Base-by-base conservation (phyloP, 495 filamentous ascomycete species). In the Xylaria sp. region DNA sequence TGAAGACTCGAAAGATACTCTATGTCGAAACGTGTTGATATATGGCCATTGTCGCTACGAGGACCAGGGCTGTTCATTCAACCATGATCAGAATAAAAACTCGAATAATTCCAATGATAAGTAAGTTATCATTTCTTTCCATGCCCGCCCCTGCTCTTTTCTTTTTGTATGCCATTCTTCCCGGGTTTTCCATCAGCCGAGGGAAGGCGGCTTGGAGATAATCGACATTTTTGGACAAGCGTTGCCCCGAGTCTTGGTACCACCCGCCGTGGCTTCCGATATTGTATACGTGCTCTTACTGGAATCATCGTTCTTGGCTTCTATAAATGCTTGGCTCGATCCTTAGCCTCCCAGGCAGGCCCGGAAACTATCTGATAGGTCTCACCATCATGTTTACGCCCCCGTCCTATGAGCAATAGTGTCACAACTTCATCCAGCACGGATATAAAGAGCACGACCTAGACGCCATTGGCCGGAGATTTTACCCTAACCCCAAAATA, bases 31-130 rank as follows among this genome's bases (percentile, higher is more conserved):
- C 80, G 90, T 98, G 15, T 88, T 93, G 46, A 97, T 98, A 70
- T 97, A 97, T 80, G 95, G 95, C 37, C 90, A 94, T 79, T 98
- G 95, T 80, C 91, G 93, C 62, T 97, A 92, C 80, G 92, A 96
- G 81, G 93, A 96, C 76, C 92, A 94, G 84, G 93, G 93, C 26
- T 98, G 95, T 80, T 88, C 92, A 71, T 98, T 97, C 83, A 95
- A 95, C 74, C 95, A 98, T 79, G 92, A 97, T 74, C 88, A 89
- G 57, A 84, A 86, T 70, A 95, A 89, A 77, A 77, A 79, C 55
- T 79, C 79, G 21, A 77, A 76, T 66, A 75, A 76, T 68, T 73
- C 81, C 77, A 73, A 84, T 72, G 90, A 94, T 72, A 85, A 81
- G 91, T 93, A 83, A 82, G 85, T 84, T 41, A 57, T n/a, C 21